Base-by-base conservation (phyloP, 768 basidiomycete species). In the Russula sp. region DNA sequence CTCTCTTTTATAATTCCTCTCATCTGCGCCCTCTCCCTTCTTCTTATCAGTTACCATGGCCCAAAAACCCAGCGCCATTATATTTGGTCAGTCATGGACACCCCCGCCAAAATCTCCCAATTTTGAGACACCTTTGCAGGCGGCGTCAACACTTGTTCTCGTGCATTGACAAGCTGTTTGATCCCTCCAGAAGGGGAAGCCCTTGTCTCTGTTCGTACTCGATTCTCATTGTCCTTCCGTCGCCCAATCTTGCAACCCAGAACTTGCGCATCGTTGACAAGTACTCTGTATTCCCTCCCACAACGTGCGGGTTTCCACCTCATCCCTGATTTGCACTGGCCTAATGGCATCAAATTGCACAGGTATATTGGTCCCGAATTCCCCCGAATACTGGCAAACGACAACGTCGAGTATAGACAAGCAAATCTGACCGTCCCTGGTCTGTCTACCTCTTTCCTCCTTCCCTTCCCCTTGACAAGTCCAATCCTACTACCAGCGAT, bases 351-450 rank as follows among this genome's bases (percentile, higher is more conserved):
- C 61, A 34, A 56, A 56, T 38, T 53, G 11, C 57, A 46, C 67
- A 93, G 91, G 36, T 94, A 92, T 73, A 81, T 93, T 69, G 90
- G 91, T 14, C 77, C 84, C 18, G 84, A 88, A 67, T 93, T 94
- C 71, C 82, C 86, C 49, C 77, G 85, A 62, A 76, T 89, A 32
- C 79, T 94, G n/a, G 75, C 80, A 59, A 85, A 85, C 60, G 80
- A 86, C 10, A 76, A 83, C 61, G 87, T 93, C 22, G 88, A 92
- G 74, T 94, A 94, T 71, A 82, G 81, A 54, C 92, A 94, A 72
- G 86, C 82, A 32, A 94, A 94, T 73, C 75, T 94, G 61, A 91
- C 88, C 34, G 81, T 90, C 56, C 75, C 86, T 34, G 72, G 91
- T 91, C 71, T 63, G 52, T 64, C 44, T 9, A 30, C 36, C 42